Evolutionary conservation across 2,329 filamentous ascomycete species (phyloP), one percentile per base, ranked within the genome.

Genomic region (Colletotrichum godetiae): DNA sequence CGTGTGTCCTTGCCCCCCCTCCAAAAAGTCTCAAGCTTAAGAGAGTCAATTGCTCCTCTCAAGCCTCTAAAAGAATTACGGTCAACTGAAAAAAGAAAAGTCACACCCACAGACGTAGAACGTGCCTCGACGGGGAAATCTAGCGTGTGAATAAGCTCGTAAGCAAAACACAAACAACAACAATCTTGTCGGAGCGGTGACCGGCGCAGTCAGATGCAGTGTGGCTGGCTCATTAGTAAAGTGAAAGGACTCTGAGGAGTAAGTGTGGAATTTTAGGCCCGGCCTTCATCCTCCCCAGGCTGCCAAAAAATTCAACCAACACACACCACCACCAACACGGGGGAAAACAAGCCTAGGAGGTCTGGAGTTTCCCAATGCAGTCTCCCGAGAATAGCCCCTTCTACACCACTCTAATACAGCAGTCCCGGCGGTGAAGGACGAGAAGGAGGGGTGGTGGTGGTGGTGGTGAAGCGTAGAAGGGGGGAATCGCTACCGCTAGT

Each of bases 371-470:
- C 68, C 68, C 22, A 62, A 72, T 60, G 29, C 68, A 29, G 68
- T 49, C 64, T 72, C 64, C 64, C 68, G 68, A 72, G 64, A 49
- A 72, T 49, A 27, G 56, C 15, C 10, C 49, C 27, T 11, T 58
- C 27, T 49, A n/a, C 42, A 49, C 19, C 42, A 49, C 42, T 49
- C 19, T 19, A 49, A 49, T 49, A 19, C 19, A 49, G 42, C 35
- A 27, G 24, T 61, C 29, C 24, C 31, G 52, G 24, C n/a, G 52
- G 37, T 27, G 61, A 52, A 55, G 31, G 22, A 19, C 22, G 29
- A 52, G 62, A 65, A 55, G 53, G 62, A 52, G 29, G 2, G 49
- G 8, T 15, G 19, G 33, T 52, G 19, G 42, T 46, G 66, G 27
- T 27, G 27, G 27, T 57, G 42, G 15, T n/a, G 33, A 52, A 37